Base-by-base conservation (phyloP, 257 asterid species). In the Solanum raphanifolium region DNA sequence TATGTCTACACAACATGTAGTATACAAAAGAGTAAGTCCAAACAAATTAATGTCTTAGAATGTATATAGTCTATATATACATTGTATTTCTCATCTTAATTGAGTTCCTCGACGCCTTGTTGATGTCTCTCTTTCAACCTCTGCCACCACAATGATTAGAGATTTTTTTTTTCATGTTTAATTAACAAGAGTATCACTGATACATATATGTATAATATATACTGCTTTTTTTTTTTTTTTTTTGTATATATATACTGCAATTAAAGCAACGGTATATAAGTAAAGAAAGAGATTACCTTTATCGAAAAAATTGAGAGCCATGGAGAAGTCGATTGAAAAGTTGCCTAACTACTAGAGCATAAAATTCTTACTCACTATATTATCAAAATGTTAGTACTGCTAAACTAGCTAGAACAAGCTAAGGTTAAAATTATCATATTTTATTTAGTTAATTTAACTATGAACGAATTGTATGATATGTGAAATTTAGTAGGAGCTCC, bases 401-500 rank as follows among this genome's bases (percentile, higher is more conserved):
- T 55, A 0, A 6, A 55, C n/a, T 55, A 52, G 62, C n/a, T 52
- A 52, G 62, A 52, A 52, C 62, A 52, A 16, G n/a, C 4, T 52
- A 55, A 18, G 62, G 10, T 55, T 6, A 55, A 18, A 55, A 55
- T 55, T 0, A 55, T 0, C 9, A 6, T 55, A 55, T 55, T 52
- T 52, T 52, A 52, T 16, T 0, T 52, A 16, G 9, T 18, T 52
- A 18, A 52, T 18, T 52, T 6, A 52, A 52, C 62, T 52, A 43
- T 1, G 52, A 43, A 43, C 0, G 52, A 43, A 43, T 43, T 13
- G 55, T 46, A 46, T 46, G 12, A 78, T 5, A 39, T n/a, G 48
- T 8, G 29, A 13, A 15, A 69, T 29, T 69, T 25, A 76, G 36
- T 25, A 83, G 90, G 96, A 92, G 94, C 93, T 92, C 94, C 94